phyloP scores from a whole-genome alignment of 371 early-diverging fungal species.

The Rhizopus delemar region DNA sequence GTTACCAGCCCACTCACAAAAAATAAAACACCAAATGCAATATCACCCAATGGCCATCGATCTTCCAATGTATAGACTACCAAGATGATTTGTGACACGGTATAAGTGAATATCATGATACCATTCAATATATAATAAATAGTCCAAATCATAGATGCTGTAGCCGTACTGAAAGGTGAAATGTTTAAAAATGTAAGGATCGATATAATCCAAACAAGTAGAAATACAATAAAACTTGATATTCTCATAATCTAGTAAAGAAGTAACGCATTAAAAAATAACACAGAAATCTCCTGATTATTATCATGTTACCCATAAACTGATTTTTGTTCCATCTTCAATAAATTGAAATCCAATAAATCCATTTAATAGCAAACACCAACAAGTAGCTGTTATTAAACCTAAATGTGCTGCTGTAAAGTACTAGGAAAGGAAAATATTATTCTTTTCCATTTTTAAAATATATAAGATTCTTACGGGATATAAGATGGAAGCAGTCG shows the following conservation, averaged over 20 bases:
- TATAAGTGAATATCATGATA: conserved; percentile 71
- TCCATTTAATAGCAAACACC: conserved; percentile 86
- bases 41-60: conserved; percentile 85
- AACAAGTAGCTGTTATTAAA: conserved; percentile 71
- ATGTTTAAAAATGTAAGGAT: conserved; percentile 76
- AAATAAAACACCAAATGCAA: conserved; percentile 75
- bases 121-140: conserved; percentile 76
- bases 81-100: conserved; percentile 77
- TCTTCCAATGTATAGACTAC: conserved; percentile 87
- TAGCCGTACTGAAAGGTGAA: conserved; percentile 57
- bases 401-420: conserved; percentile 77
- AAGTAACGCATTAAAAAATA: neutral
- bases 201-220: conserved; percentile 64
- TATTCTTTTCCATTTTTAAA: neutral
- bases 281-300: conserved; percentile 14
- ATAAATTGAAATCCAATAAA: conserved; percentile 91
- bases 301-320: conserved; percentile 45
- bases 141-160: conserved; percentile 71
- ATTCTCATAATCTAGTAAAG: conserved; percentile 71
- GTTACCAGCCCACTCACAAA: conserved; percentile 75
- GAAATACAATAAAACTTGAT: conserved; percentile 63
- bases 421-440: conserved; percentile 50
- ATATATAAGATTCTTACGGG: conserved; percentile 49
- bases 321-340: conserved; percentile 86
- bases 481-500: conserved; percentile 70